These are phyloP conservation scores for Alloascoidea hylecoeti DNA, from an alignment of 805 yeast genomes.

Conservation along the genomic window DNA sequence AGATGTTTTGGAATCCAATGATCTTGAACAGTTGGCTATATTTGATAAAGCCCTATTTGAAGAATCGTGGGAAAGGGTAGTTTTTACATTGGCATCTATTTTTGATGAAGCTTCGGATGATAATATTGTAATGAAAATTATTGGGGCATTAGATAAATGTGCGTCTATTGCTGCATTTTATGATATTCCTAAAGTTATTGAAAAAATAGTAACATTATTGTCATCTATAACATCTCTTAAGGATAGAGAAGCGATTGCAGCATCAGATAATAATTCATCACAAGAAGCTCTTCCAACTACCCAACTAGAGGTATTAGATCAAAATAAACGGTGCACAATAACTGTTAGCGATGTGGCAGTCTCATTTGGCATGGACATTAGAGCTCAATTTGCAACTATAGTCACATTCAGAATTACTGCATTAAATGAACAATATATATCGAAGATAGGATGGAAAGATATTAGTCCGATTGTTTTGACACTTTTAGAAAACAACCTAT, in stretches of 20 bases:
- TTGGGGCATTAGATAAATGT: constrained; percentile 78
- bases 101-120: constrained; percentile 88
- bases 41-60: constrained; percentile 66
- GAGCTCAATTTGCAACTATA: constrained; percentile 81
- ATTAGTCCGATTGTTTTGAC: constrained; percentile 45
- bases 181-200: constrained; percentile 39
- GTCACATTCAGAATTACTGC: constrained; percentile 69
- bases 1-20: constrained; percentile 10
- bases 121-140: constrained; percentile 72
- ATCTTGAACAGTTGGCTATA: constrained; percentile 22
- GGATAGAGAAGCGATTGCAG: not conserved
- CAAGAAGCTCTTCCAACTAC: not conserved
- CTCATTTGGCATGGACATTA: constrained; percentile 77
- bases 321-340: too few relatives aligned
- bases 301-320: constrained; percentile 33
- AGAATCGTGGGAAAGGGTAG: constrained; percentile 45
- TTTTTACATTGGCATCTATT: constrained; percentile 59
- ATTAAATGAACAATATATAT: constrained; percentile 35
- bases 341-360: constrained; percentile 75
- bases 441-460: constrained; percentile 44
- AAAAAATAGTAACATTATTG: constrained; percentile 50
- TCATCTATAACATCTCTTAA: too few relatives aligned
- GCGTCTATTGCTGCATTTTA: constrained; percentile 63
- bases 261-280: not conserved
- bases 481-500: constrained; percentile 58